Percentiles rank a stretch among this genome's conserved stretches.
These are phyloP conservation scores for Nematocida ironsii DNA, from an alignment of 371 early-diverging fungal genomes.

Conservation along the genomic window DNA sequence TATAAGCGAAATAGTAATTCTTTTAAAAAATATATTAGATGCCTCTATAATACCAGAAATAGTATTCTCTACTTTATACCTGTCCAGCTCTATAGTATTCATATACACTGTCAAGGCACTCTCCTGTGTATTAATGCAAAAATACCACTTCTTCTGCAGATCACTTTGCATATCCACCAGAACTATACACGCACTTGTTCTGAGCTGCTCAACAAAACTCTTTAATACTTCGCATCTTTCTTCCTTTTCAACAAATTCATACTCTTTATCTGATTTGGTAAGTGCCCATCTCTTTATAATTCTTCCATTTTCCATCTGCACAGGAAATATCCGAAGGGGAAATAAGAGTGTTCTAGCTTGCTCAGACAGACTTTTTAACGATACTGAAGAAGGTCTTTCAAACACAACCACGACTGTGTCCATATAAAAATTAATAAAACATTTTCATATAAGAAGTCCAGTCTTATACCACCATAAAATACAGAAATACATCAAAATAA, in stretches of 20 bases:
- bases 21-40: conserved; percentile 14
- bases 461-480: too few species aligned
- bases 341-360: neutral
- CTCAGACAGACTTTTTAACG: conserved; percentile 10
- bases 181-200: conserved; percentile 18
- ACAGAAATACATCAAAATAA: too few species aligned
- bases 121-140: conserved; percentile 5
- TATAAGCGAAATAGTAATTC: neutral
- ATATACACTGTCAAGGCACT: neutral
- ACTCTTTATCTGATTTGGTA: conserved; percentile 11
- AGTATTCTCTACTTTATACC: neutral
- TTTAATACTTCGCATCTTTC: conserved; percentile 8
- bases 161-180: conserved; percentile 7
- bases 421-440: conserved; percentile 27
- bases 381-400: neutral
- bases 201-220: conserved; percentile 20
- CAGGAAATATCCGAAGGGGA: conserved; percentile 35
- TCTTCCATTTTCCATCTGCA: conserved; percentile 29
- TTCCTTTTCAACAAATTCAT: conserved; percentile 34
- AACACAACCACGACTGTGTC: conserved; percentile 42
- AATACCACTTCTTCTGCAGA: neutral
- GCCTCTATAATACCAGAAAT: neutral
- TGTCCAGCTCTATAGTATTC: neutral
- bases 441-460: neutral
- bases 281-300: conserved; percentile 43